Base-by-base conservation (phyloP, 2,329 filamentous ascomycete genomes). In the Leptographium lundbergii region DNA sequence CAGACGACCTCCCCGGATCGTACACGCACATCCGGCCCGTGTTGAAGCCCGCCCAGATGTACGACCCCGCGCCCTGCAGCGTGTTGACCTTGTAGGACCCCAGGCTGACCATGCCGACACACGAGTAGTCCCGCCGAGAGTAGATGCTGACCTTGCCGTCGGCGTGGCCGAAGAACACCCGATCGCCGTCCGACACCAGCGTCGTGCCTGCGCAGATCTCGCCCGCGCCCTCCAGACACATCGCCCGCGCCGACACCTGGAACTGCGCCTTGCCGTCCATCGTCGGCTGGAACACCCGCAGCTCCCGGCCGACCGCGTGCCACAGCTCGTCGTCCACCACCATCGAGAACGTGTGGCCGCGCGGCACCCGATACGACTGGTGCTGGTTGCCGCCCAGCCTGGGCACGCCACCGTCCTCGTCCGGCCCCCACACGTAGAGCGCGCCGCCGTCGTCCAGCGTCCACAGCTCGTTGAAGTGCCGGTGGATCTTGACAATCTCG, bases 91-190 rank as follows among this genome's bases (percentile, higher is more conserved):
- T 97, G 79, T 95, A 97, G 17, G 91, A 81, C 70, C 91, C 97
- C 65, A 96, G 81, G 66, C 85, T 96, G 61, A 97, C 76, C 42
- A 95, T 78, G 6, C 82, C 84, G n/a, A 95, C 68, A 66, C 89
- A 96, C 0, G 83, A 74, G 68, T 88, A 94, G 66, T 91, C 85
- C 27, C 77, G 80, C 27, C 82, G 82, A 14, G 89, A 92, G 72
- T 95, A 97, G n/a, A 97, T 85, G 61, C 89, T 94, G 59, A 99
- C 84, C 70, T 96, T 96, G 54, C 94, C 94, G 70, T 99, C 94
- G 14, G 82, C 84, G 69, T 99, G 94, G 1, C 94, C 94, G 65
- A 99, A 87, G 70, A 91, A 96, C 1, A 95, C 85, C 62, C 86
- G 85, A 59, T 88, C 88, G 0, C 87, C 85, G 53, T 91, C 82